Conservation (phyloP, 257 asterid genomes). For the Salvia hispanica region DNA sequence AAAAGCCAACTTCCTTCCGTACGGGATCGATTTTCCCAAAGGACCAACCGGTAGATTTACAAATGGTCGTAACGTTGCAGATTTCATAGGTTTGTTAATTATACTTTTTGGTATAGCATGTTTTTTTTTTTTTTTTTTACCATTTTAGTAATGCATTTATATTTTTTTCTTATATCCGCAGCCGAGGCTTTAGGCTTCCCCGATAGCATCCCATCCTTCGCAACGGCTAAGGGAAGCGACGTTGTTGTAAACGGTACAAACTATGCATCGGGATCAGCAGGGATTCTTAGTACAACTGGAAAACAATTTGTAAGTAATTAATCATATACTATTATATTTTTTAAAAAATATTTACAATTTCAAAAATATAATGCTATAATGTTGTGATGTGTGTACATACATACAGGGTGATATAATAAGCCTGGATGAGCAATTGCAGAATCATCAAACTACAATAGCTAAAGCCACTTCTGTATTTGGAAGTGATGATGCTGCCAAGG, state of each 20-base stretch:
- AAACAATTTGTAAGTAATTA: slow-evolving; percentile 22
- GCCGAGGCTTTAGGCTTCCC: slow-evolving; percentile 27
- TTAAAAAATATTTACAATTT: no score
- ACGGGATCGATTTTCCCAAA: slow-evolving; percentile 46
- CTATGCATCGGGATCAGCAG: slow-evolving; percentile 30
- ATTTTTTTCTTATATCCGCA: background rate
- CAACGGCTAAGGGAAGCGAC: slow-evolving; percentile 14
- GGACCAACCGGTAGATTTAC: slow-evolving; percentile 51
- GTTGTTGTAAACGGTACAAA: slow-evolving; percentile 8
- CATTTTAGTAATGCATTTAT: background rate
- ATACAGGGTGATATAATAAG: slow-evolving; percentile 30
- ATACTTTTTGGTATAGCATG: no score
- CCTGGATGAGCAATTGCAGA: slow-evolving; percentile 29
- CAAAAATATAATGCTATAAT: background rate
- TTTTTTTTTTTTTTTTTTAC: no score
- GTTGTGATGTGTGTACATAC: background rate
- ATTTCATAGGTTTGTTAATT: slow-evolving; percentile 37
- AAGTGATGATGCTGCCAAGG: slow-evolving; percentile 13
- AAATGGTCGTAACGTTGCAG: slow-evolving; percentile 42
- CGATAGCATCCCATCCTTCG: slow-evolving; percentile 23
- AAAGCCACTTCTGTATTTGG: background rate
- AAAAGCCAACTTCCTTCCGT: slow-evolving; percentile 41
- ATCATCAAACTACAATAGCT: slow-evolving; percentile 3
- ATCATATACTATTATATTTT: no score
- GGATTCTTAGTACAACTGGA: slow-evolving; percentile 21